Evolutionary conservation across 495 filamentous ascomycete genomes (phyloP), one percentile per base, ranked within the genome.

Genomic region (Hyaloscypha finlandica): DNA sequence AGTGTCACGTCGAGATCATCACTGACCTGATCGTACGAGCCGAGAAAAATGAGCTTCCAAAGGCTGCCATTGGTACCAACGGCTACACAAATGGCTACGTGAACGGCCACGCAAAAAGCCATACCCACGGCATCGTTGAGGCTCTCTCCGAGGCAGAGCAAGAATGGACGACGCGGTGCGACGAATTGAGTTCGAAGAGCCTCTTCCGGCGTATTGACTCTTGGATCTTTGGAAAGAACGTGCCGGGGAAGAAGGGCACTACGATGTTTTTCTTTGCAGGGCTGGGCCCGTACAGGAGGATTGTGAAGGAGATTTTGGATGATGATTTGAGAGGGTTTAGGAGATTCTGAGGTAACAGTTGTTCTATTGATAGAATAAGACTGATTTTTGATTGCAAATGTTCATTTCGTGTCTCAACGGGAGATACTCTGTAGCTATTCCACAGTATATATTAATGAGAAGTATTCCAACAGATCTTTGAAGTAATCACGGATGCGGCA

Each of bases 1-100:
- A 67, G 39, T 3, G 29, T 12, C 58, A 67, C n/a, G 65, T 62
- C 16, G 65, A 67, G 56, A n/a, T 61, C 22, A 60, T 65, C 22
- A 16, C 22, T 11, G 22, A 32, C 39, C 22, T 33, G 14, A 69
- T 64, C 22, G 65, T 1, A 31, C 42, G 64, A 55, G 59, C 20
- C 20, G 53, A 56, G 20, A 29, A 56, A 19, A 30, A 56, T 12
- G 22, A 16, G 20, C 8, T 29, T 9, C 32, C 5, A 31, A 19
- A 48, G 42, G 35, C 35, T 3, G 35, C 6, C 35, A 37, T 8
- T 37, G 35, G 35, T 3, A 37, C 35, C 35, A 37, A 37, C 3
- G 35, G 35, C 8, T 12, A 37, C 35, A 12, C 35, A 37, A 37
- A 37, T 37, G 35, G 35, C 35, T 12, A 37, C 16, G 6, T 48